Percentiles rank a stretch among this genome's conserved stretches.
phyloP scores from a whole-genome alignment of 345 rosid species.

The Salix udensis region DNA sequence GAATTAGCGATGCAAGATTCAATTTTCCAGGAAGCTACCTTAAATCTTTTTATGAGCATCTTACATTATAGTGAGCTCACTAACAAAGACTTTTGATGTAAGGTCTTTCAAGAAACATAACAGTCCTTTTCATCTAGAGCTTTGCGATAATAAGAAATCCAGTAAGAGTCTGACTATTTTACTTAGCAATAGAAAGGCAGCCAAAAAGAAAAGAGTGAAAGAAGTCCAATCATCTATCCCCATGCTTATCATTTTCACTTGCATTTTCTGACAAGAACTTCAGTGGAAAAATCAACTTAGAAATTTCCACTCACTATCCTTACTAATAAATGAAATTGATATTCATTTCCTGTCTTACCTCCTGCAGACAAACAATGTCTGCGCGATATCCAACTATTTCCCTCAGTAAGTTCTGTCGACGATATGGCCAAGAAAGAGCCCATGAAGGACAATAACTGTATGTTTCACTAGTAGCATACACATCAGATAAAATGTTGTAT shows the following conservation, averaged over 20 bases:
- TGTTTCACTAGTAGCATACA: slow-evolving; percentile 64
- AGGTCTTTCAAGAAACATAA: neutral
- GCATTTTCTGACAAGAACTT: neutral
- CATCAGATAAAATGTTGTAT: slow-evolving; percentile 87
- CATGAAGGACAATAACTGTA: slow-evolving; percentile 95
- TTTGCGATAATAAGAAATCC: neutral
- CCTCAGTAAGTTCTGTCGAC: slow-evolving; percentile 82
- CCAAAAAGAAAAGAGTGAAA: neutral
- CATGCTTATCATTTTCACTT: neutral
- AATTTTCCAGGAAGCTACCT: neutral
- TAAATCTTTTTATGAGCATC: neutral
- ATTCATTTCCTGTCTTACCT: slow-evolving; percentile 41
- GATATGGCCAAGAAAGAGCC: slow-evolving; percentile 98
- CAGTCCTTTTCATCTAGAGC: neutral
- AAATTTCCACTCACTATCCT: slow-evolving; percentile 2
- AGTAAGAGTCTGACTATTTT: neutral
- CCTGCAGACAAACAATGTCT: slow-evolving; percentile 94
- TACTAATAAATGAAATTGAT: neutral
- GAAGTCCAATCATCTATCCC: neutral
- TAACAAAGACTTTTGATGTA: neutral
- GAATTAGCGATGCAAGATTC: neutral
- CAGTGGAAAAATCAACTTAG: neutral
- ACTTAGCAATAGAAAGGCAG: neutral
- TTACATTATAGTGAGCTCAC: neutral
- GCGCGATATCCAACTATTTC: slow-evolving; percentile 92